phyloP scores from a whole-genome alignment of 805 yeast species.

The Ogataea glucozyma region DNA sequence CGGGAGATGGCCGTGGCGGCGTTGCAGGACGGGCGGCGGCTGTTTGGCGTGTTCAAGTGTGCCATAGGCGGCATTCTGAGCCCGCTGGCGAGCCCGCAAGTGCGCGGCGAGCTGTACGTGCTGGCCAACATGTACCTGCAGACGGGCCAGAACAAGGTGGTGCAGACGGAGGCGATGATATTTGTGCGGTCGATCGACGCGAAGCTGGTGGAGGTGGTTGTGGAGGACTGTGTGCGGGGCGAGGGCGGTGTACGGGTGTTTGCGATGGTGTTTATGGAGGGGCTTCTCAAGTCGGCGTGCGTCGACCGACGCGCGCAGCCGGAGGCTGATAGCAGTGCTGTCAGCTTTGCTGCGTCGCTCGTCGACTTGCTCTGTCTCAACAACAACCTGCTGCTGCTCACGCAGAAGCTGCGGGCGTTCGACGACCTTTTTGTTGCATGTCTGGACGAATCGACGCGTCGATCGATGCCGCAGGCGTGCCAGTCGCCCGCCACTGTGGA shows the following conservation, averaged over 20 bases:
- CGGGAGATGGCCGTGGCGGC: conserved; percentile 36
- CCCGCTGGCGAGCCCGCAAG: conserved; percentile 62
- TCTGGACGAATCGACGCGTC: no score
- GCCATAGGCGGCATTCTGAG: conserved; percentile 73
- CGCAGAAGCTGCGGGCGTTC: conserved; percentile 65
- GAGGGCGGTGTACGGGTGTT: conserved; percentile 77
- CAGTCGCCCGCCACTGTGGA: no score
- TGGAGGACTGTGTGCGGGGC: conserved; percentile 77
- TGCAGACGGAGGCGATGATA: conserved; percentile 49
- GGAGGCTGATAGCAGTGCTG: conserved; percentile 11
- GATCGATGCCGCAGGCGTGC: no score
- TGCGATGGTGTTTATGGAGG: conserved; percentile 71
- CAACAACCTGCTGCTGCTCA: conserved; percentile 64
- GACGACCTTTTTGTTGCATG: conserved; percentile 59
- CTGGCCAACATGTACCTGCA: conserved; percentile 66
- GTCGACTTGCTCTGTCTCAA: conserved; percentile 61
- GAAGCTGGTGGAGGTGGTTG: conserved; percentile 60
- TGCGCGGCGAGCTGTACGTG: conserved; percentile 80
- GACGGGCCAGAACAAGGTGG: conserved; percentile 44
- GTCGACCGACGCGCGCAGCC: no score
- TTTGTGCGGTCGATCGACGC: conserved; percentile 60
- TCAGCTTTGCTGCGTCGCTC: conserved; percentile 52
- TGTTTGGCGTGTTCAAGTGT: conserved; percentile 70
- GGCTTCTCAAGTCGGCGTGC: conserved; percentile 33
- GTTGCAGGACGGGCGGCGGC: conserved; percentile 46